These are phyloP conservation scores for Erysimum cheiri DNA, from an alignment of 441 rosid genomes.

Conservation along the genomic window DNA sequence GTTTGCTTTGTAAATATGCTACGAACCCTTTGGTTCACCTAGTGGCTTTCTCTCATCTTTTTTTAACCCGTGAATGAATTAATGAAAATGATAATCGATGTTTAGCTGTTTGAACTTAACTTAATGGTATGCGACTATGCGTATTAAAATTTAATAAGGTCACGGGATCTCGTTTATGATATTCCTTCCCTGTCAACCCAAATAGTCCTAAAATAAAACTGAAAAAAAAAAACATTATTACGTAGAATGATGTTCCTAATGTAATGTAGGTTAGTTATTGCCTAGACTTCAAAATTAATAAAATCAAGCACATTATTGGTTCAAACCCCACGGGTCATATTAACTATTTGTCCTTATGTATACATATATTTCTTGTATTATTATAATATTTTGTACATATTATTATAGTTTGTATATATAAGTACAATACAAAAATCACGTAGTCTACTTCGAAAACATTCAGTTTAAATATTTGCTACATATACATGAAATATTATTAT, in stretches of 20 bases:
- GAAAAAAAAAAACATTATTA: not conserved
- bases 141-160: not conserved
- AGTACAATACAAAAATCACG: not conserved
- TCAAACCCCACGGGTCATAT: conserved; percentile 36
- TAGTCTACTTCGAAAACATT: not conserved
- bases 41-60: no score
- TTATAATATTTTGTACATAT: not conserved
- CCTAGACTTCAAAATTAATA: not conserved
- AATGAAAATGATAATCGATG: no score
- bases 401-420: not conserved
- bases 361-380: not conserved
- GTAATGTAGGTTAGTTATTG: not conserved
- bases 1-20: no score
- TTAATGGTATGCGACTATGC: no score
- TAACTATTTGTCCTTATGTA: conserved; percentile 24
- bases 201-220: not conserved
- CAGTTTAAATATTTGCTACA: not conserved
- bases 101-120: no score
- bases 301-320: conserved; percentile 36
- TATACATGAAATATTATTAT: not conserved
- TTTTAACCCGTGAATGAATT: no score
- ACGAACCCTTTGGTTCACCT: no score
- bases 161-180: not conserved
- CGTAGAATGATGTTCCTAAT: not conserved
- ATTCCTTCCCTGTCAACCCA: conserved; percentile 4